A percentile compares a stretch with the other conserved stretches of the same genome.
Conservation (phyloP, 768 basidiomycete genomes). For the Tephrocybe sp. region DNA sequence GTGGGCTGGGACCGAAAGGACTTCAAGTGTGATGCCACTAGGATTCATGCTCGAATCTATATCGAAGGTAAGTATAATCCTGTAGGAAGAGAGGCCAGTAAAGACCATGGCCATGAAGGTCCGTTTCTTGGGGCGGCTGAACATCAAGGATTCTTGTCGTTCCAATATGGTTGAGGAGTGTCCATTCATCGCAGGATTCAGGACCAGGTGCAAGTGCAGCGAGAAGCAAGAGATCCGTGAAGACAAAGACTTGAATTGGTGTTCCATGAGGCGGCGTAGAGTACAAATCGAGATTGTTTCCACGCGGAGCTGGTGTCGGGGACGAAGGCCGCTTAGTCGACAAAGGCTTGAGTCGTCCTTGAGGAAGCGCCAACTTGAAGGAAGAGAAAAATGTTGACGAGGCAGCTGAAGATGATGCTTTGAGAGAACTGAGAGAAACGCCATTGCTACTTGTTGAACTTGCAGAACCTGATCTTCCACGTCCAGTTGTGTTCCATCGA, state of each 20-base stretch:
- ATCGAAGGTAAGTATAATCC: not conserved
- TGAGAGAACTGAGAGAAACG: slow-evolving; percentile 21
- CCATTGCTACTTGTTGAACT: slow-evolving; percentile 23
- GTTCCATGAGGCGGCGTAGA: not conserved
- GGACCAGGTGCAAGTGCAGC: slow-evolving; percentile 33
- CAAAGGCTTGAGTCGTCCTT: slow-evolving; percentile 7
- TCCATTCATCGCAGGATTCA: slow-evolving; percentile 20
- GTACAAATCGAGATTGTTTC: not conserved
- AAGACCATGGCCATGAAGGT: slow-evolving; percentile 13
- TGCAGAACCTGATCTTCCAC: slow-evolving; percentile 42
- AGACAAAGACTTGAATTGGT: slow-evolving; percentile 39
- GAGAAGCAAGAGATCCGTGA: slow-evolving; percentile 71
- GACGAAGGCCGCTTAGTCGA: slow-evolving; percentile 11
- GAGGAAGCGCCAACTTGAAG: slow-evolving; percentile 13
- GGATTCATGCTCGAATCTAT: slow-evolving; percentile 22
- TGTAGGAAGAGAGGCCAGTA: not conserved
- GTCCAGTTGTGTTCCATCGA: slow-evolving; percentile 37
- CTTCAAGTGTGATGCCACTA: slow-evolving; percentile 40
- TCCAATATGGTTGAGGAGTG: slow-evolving; percentile 35
- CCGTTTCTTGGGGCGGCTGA: slow-evolving; percentile 4
- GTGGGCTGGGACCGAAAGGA: slow-evolving; percentile 44
- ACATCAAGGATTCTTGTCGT: slow-evolving; percentile 45
- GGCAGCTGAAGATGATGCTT: slow-evolving; percentile 9
- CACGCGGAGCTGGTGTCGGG: slow-evolving; percentile 9
- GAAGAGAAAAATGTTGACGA: slow-evolving; percentile 17